These are phyloP conservation scores for Ceratobasidium sp. DNA, from an alignment of 1,284 basidiomycete genomes.

Conservation along the genomic window DNA sequence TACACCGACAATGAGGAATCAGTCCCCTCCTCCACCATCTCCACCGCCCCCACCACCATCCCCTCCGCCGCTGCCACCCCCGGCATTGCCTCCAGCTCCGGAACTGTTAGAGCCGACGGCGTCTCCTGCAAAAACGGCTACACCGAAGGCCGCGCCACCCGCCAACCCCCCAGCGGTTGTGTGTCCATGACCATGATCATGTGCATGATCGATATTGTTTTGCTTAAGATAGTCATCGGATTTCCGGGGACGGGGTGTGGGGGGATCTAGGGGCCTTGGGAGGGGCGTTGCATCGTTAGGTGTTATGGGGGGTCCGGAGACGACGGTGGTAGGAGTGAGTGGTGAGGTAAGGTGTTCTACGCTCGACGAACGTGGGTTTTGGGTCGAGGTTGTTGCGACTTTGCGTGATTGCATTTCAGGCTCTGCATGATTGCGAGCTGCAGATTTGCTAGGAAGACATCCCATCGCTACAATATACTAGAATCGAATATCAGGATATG, in stretches of 20 bases:
- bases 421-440: background rate
- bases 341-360: background rate
- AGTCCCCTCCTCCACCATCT: background rate
- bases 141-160: background rate
- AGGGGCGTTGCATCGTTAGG: background rate
- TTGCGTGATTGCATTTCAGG: constrained; percentile 5
- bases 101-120: background rate
- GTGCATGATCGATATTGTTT: background rate
- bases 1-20: too few relatives aligned
- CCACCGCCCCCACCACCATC: constrained; percentile 8
- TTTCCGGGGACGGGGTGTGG: background rate
- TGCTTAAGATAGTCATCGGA: background rate
- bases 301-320: background rate
- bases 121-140: background rate
- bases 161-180: background rate
- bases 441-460: constrained; percentile 19
- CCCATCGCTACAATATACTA: constrained; percentile 2
- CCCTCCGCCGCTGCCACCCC: background rate
- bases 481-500: too few relatives aligned
- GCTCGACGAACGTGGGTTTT: background rate
- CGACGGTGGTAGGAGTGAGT: background rate
- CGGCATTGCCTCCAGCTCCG: background rate
- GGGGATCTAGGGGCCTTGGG: background rate
- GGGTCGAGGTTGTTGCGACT: background rate
- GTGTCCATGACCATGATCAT: background rate